Base-by-base conservation (phyloP, 129 eudicot species). In the Rutidosis leptorrhynchoides region DNA sequence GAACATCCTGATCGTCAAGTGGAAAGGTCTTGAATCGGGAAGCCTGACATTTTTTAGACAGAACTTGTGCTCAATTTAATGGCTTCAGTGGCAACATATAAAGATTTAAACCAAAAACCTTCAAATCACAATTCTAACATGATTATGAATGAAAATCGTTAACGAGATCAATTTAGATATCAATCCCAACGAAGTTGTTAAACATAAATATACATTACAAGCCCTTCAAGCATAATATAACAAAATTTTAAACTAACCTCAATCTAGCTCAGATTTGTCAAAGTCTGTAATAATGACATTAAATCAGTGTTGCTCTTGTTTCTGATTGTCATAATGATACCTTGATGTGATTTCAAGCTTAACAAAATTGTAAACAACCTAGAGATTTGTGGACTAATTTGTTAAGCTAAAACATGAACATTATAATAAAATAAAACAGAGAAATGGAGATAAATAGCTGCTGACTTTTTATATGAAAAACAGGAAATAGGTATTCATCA, bases 1-100 rank as follows among this genome's bases (percentile, higher is more conserved):
- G 95, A 74, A 94, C 96, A 79, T 94, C 97, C 72, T 94, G 97
- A 64, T 89, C 95, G 69, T 94, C 97, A n/a, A 94, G 92, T 24
- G 95, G 81, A 10, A n/a, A 52, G 85, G 83, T 17, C 84, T 75
- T n/a, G 95, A 83, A 79, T 86, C 90, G 2, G 93, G 99, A 67
- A 94, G 83, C 79, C 99, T 82, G 32, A 84, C 97, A n/a, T 84
- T 94, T 97, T 64, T 81, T 84, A 2, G 85, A 89, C 78, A 86
- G 85, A 37, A 89, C 93, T 78, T 86, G 92, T 60, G 86, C 85
- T 74, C 96, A 72, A 72, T 94, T 95, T n/a, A 95, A 80, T 1
- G 88, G 78, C 69, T 87, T 89, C 9, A 90, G 93, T 52, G 90
- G 90, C 99, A 86, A 64, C 82, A 83, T 49, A 72, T 7, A 3